These are phyloP conservation scores for Lepiota venenata DNA, from an alignment of 768 basidiomycete genomes.

Conservation along the genomic window DNA sequence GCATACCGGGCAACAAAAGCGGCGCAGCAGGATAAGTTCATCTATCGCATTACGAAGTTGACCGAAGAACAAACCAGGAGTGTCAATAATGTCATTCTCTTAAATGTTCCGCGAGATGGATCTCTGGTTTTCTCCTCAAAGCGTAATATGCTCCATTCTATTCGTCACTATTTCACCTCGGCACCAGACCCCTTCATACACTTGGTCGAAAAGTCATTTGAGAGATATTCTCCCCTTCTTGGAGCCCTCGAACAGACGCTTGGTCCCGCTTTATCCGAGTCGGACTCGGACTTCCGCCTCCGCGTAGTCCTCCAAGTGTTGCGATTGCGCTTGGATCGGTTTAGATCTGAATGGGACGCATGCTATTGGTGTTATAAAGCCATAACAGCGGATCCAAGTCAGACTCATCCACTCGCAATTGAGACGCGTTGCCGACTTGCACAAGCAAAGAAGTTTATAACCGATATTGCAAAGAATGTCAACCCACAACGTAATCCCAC, in stretches of 20 bases:
- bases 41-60: conserved; percentile 26
- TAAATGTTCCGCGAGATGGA: conserved; percentile 18
- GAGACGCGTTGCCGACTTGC: not conserved
- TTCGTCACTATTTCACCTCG: no score
- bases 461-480: not conserved
- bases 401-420: not conserved
- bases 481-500: not conserved
- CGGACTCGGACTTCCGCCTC: not conserved
- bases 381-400: conserved; percentile 1
- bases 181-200: no score
- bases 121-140: conserved; percentile 24
- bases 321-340: not conserved
- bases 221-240: no score
- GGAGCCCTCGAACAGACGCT: no score
- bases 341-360: not conserved
- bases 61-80: conserved; percentile 22
- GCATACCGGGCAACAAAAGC: conserved; percentile 18
- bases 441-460: not conserved
- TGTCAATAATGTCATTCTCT: conserved; percentile 25
- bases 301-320: not conserved
- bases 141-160: conserved; percentile 15
- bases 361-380: not conserved
- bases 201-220: no score
- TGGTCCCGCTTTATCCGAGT: not conserved
- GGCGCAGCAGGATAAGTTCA: conserved; percentile 24